Evolutionary conservation across 192 early-diverging fungal genomes (phyloP).

Genomic region (Podochytrium sp.): DNA sequence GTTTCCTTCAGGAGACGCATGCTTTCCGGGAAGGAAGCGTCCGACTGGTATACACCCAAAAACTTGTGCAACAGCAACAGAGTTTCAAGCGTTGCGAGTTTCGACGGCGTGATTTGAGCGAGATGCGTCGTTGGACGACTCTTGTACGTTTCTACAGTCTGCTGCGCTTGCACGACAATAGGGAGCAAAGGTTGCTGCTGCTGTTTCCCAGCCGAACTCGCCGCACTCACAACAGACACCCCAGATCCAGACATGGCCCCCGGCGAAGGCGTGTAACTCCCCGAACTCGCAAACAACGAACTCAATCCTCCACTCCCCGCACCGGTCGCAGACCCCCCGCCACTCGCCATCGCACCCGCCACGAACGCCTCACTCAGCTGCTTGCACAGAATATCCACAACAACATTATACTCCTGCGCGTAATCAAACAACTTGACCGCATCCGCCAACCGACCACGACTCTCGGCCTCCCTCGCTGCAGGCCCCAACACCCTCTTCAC

Average conservation of each 20-base stretch:
- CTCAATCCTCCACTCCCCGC: background rate
- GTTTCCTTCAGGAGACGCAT: background rate
- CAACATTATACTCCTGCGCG: slow-evolving; percentile 74
- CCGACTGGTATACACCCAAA: background rate
- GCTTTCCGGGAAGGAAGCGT: background rate
- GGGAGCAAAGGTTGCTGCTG: background rate
- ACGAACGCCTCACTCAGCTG: slow-evolving; percentile 66
- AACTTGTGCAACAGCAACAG: slow-evolving; percentile 3
- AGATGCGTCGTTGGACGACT: background rate
- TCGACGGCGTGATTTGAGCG: background rate
- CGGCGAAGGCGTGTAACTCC: background rate
- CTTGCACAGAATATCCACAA: slow-evolving; percentile 69
- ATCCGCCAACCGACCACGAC: slow-evolving; percentile 71
- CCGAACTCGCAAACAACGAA: background rate
- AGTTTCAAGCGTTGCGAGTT: background rate
- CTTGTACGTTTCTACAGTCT: slow-evolving; percentile 6
- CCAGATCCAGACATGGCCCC: slow-evolving; percentile 10
- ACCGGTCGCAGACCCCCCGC: background rate
- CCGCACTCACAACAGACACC: background rate
- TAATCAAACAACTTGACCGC: slow-evolving; percentile 79
- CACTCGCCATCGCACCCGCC: background rate
- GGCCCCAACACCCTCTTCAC: slow-evolving; percentile 65
- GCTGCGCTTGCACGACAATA: background rate
- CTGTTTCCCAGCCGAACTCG: background rate
- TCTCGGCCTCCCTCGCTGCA: slow-evolving; percentile 72